Evolutionary conservation across 306 rosid species (phyloP), one percentile per base, ranked within the genome.

Genomic region (Sicyos edulis): DNA sequence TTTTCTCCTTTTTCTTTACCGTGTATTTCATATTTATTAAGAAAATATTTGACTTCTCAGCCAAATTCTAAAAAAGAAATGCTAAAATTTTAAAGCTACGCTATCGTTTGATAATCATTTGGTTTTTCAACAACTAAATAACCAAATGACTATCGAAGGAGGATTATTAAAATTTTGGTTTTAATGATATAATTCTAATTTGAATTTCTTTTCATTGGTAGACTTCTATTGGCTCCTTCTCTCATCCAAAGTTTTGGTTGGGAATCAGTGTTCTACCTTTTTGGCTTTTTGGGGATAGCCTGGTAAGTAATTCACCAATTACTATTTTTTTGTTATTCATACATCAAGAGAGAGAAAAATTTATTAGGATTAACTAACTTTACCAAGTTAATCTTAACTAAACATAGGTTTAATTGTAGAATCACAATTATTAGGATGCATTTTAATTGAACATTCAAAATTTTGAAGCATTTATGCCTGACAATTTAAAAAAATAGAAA

Each of bases 171-270:
- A 8, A 42, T 9, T 42, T 42, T 42, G 47, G 12, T 42, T 42
- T 42, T 42, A 42, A 12, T 42, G 47, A 42, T 7, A 42, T 42
- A 42, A 42, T 42, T 42, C 12, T 42, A 2, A 42, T 42, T 42
- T 32, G 70, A 12, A 10, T 80, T 60, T 7, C 21, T 29, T 11
- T 53, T 57, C 12, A 42, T 79, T 26, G 68, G 74, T 97, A 90
- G 99, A 88, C 88, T 87, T 81, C 95, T 93, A 80, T 78, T 93
- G 74, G 95, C 99, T 77, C 99, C 99, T 74, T 87, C 97, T 12
- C 82, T 93, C 54, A 93, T 93, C 76, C 92, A 93, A 84, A 91
- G 77, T 80, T 66, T 88, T 76, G 96, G 99, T 70, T 93, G 97
- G 97, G 99, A 75, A 81, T 93, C 91, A 9, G 99, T 93, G 12